Evolutionary conservation across 2,329 filamentous ascomycete genomes (phyloP).

Genomic region (Laburnicola sp.): DNA sequence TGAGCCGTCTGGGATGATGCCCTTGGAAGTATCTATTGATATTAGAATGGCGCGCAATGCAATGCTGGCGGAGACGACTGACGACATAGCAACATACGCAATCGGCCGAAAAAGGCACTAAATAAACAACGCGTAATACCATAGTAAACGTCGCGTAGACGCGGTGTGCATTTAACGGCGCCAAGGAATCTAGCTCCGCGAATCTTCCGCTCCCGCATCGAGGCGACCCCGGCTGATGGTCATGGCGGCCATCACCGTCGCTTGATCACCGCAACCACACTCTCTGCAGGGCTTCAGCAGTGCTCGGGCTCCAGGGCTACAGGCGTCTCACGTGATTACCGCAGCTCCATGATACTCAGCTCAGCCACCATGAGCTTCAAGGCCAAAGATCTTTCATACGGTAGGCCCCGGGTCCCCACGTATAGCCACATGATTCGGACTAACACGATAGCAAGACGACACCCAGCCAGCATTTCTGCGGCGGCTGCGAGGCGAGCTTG

Average conservation of each 20-base stretch:
- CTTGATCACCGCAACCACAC: constrained; percentile 13
- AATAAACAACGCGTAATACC: constrained; percentile 3
- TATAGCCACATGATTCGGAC: constrained; percentile 48
- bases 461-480: constrained; percentile 54
- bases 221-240: neutral
- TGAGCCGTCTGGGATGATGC: too few species aligned
- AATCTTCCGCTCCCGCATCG: neutral
- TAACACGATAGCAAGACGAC: constrained; percentile 49
- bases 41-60: neutral
- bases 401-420: constrained; percentile 40
- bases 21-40: too few species aligned
- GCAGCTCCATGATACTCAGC: too few species aligned
- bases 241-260: neutral
- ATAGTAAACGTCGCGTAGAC: too few species aligned
- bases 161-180: constrained; percentile 4
- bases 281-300: constrained; percentile 18
- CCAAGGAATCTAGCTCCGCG: constrained; percentile 8
- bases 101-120: neutral
- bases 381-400: constrained; percentile 71
- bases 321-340: constrained; percentile 13
- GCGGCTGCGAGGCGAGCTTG: constrained; percentile 56
- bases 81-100: neutral
- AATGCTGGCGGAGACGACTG: neutral
- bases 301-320: constrained; percentile 7
- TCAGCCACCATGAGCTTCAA: constrained; percentile 62